Evolutionary conservation across 2,329 filamentous ascomycete species (phyloP).

Genomic region (Aspergillus fructus): DNA sequence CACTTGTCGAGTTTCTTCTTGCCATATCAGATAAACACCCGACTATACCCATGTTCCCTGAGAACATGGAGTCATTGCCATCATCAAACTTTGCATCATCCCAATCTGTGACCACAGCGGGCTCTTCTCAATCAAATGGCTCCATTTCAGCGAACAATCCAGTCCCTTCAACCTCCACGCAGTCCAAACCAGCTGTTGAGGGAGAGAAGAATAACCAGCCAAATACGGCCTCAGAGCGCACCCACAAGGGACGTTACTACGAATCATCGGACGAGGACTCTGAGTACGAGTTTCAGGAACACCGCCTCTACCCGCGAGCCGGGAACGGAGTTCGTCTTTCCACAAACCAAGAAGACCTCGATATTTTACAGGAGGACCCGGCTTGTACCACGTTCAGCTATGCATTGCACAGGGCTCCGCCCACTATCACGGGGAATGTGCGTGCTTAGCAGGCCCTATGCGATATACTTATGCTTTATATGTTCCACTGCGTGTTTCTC

Average conservation of each 20-base stretch:
- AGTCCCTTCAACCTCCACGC: neutral
- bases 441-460: conserved; percentile 14
- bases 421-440: conserved; percentile 7
- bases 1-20: conserved; percentile 65
- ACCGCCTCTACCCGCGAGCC: conserved; percentile 62
- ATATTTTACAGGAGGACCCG: conserved; percentile 63
- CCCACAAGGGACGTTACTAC: conserved; percentile 22
- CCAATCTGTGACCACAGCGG: conserved; percentile 8
- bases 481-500: neutral
- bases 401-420: conserved; percentile 29
- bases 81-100: conserved; percentile 23
- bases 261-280: conserved; percentile 41
- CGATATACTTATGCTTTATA: neutral
- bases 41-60: conserved; percentile 64
- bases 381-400: conserved; percentile 58
- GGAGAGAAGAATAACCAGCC: conserved; percentile 1
- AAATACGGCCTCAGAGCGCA: neutral
- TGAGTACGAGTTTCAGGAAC: conserved; percentile 49
- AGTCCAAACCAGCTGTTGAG: neutral
- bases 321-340: conserved; percentile 61
- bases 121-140: conserved; percentile 8
- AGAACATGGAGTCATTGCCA: conserved; percentile 28
- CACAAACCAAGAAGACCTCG: conserved; percentile 58
- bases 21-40: conserved; percentile 62
- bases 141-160: conserved; percentile 4